Evolutionary conservation across 306 rosid species (phyloP).

Genomic region (Senna tora): DNA sequence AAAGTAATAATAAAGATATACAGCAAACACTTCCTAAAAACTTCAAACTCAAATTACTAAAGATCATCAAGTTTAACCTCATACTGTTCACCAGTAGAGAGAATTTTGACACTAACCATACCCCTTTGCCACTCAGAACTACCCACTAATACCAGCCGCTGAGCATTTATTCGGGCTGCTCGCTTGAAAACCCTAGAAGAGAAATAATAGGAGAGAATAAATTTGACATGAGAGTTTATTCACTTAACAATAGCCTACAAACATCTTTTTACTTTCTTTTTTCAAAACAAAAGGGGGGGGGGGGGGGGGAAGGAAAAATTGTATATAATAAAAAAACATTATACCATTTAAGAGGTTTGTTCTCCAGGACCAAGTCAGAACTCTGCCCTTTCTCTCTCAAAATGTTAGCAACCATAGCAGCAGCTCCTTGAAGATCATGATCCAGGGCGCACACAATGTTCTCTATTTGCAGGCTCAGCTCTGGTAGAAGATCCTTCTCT

Average conservation of each 20-base stretch:
- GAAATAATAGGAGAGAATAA: constrained; percentile 26
- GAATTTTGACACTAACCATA: constrained; percentile 80
- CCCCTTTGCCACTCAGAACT: constrained; percentile 92
- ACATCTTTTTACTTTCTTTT: too few relatives aligned
- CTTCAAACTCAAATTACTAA: constrained; percentile 42
- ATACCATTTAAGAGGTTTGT: constrained; percentile 94
- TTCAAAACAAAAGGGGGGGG: too few relatives aligned
- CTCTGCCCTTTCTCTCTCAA: constrained; percentile 77
- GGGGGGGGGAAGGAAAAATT: not conserved
- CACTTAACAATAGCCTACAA: not conserved
- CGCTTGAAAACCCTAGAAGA: constrained; percentile 80
- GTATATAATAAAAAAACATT: constrained; percentile 1
- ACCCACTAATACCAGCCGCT: constrained; percentile 83
- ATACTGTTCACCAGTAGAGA: constrained; percentile 80
- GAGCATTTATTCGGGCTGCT: constrained; percentile 74
- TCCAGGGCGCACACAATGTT: constrained; percentile 90
- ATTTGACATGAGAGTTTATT: constrained; percentile 24
- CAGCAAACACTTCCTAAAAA: constrained; percentile 19
- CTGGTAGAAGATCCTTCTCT: constrained; percentile 88
- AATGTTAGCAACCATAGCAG: constrained; percentile 78
- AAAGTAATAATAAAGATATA: constrained; percentile 22
- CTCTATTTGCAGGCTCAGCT: constrained; percentile 57
- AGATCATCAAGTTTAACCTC: constrained; percentile 86
- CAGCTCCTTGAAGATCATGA: constrained; percentile 85
- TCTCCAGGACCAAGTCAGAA: constrained; percentile 93